These are phyloP conservation scores for Naganishia friedmannii DNA, from an alignment of 768 basidiomycete species.

Conservation along the genomic window DNA sequence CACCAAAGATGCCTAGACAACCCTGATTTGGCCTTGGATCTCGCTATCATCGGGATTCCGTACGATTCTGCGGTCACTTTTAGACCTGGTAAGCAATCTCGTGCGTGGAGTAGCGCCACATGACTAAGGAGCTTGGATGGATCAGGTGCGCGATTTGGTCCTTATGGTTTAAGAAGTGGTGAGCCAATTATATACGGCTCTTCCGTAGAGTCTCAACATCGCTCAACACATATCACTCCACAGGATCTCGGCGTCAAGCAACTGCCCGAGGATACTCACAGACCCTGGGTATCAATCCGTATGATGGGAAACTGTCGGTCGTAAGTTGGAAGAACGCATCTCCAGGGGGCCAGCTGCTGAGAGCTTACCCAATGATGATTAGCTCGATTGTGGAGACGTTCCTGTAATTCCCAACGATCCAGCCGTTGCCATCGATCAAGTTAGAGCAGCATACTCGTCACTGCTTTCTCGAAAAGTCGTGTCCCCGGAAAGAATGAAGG, in stretches of 20 bases:
- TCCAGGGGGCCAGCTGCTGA: too few relatives aligned
- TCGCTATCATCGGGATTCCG: constrained; percentile 64
- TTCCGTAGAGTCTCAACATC: background rate
- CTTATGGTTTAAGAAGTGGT: constrained; percentile 69
- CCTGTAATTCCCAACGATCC: constrained; percentile 79
- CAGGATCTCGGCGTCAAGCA: constrained; percentile 40
- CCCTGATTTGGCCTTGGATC: constrained; percentile 60
- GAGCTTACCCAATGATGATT: background rate
- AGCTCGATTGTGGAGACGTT: constrained; percentile 82
- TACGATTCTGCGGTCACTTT: constrained; percentile 47
- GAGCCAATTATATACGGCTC: background rate
- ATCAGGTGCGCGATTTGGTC: constrained; percentile 80
- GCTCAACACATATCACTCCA: background rate
- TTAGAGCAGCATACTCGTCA: constrained; percentile 78
- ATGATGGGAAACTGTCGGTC: constrained; percentile 36
- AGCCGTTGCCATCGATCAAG: constrained; percentile 75
- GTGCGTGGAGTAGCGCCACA: too few relatives aligned
- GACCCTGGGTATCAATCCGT: constrained; percentile 44
- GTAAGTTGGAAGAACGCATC: constrained; percentile 29
- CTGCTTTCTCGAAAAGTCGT: constrained; percentile 63
- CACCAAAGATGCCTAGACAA: constrained; percentile 68
- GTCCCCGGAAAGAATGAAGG: constrained; percentile 28
- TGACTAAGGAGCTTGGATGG: background rate
- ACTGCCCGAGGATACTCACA: constrained; percentile 38
- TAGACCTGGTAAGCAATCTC: constrained; percentile 37